phyloP scores from a whole-genome alignment of 2,329 filamentous ascomycete species.

The Calonectria fujianensis region DNA sequence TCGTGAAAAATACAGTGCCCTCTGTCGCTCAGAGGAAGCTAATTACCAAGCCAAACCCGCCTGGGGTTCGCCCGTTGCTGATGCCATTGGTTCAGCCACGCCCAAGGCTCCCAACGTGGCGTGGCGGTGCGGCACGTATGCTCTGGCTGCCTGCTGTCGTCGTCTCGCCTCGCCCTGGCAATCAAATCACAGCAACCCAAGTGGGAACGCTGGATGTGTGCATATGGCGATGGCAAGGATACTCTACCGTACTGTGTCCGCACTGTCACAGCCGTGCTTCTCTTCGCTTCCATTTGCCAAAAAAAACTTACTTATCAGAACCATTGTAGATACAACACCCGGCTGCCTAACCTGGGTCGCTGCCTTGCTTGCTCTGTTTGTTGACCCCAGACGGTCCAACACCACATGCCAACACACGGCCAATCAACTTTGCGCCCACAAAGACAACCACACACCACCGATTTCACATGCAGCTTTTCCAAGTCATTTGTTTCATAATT shows the following conservation, averaged over 20 bases:
- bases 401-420: not conserved
- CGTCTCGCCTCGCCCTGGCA: not conserved
- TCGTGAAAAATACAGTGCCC: slow-evolving; percentile 17
- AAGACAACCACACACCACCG: not conserved
- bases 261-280: slow-evolving; percentile 15
- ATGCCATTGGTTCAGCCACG: slow-evolving; percentile 37
- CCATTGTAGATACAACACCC: not conserved
- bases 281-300: slow-evolving; percentile 14
- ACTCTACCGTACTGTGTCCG: slow-evolving; percentile 13
- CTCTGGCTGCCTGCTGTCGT: slow-evolving; percentile 28
- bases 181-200: slow-evolving; percentile 25
- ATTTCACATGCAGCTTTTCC: not conserved
- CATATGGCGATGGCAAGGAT: slow-evolving; percentile 5
- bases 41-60: slow-evolving; percentile 39
- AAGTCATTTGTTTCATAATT: not conserved
- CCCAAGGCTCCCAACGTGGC: slow-evolving; percentile 23
- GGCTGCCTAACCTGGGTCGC: not conserved
- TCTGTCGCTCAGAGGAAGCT: slow-evolving; percentile 32
- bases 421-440: not conserved
- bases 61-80: slow-evolving; percentile 21
- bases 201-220: slow-evolving; percentile 20
- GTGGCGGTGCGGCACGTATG: slow-evolving; percentile 39
- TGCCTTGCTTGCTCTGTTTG: not conserved
- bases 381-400: slow-evolving; percentile 6
- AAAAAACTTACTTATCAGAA: not conserved